Conservation (phyloP, 805 yeast species). For the Alloascoidea hylecoeti region DNA sequence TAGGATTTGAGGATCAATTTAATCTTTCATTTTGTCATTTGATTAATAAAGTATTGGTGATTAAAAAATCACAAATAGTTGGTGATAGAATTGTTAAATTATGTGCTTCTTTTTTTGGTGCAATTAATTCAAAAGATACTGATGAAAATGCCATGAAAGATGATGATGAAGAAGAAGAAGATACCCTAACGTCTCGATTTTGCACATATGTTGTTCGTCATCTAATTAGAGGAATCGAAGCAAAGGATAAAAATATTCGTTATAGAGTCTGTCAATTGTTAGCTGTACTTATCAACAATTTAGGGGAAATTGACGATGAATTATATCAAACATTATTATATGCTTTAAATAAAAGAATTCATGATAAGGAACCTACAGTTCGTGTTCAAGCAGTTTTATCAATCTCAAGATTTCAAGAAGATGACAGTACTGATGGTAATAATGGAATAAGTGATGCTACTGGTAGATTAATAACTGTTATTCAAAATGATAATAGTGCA, state of each 20-base stretch:
- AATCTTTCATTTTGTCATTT: constrained; percentile 42
- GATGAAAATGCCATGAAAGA: constrained; percentile 16
- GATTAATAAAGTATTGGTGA: constrained; percentile 48
- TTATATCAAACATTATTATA: constrained; percentile 48
- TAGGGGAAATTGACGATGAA: constrained; percentile 65
- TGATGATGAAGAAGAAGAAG: constrained; percentile 20
- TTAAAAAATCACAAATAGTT: constrained; percentile 52
- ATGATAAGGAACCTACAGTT: constrained; percentile 65
- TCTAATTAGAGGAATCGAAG: constrained; percentile 63
- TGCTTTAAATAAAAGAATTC: constrained; percentile 46
- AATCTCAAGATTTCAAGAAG: constrained; percentile 62
- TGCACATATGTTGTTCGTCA: constrained; percentile 49
- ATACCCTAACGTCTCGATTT: constrained; percentile 31
- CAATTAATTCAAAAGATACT: constrained; percentile 17
- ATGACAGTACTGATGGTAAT: constrained; percentile 22
- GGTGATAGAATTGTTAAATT: constrained; percentile 73
- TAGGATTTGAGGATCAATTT: constrained; percentile 44
- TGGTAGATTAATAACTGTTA: constrained; percentile 29
- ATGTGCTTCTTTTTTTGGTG: constrained; percentile 40
- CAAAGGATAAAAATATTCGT: constrained; percentile 64
- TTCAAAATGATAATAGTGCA: constrained; percentile 70
- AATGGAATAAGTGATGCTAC: constrained; percentile 25
- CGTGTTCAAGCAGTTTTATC: constrained; percentile 79
- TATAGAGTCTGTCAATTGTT: constrained; percentile 67
- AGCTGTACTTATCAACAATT: constrained; percentile 53